Base-by-base conservation (phyloP, 345 rosid genomes). In the Citrus sp. region DNA sequence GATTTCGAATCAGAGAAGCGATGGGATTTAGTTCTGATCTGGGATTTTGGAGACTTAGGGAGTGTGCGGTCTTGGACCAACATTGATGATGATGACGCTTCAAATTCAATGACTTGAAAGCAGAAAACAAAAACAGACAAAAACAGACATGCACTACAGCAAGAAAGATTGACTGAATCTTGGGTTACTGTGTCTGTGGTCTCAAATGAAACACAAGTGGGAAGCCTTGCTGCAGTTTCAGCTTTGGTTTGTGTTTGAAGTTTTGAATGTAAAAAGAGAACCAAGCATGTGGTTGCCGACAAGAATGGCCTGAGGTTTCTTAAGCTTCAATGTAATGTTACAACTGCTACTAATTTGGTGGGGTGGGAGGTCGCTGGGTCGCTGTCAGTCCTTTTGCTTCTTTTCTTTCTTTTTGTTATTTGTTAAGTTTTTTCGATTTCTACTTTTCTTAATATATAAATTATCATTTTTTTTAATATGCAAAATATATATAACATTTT, bases 41-140 rank as follows among this genome's bases (percentile, higher is more conserved):
- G 87, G 84, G 89, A 67, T 77, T 94, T 91, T 18, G 89, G 85
- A 60, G 91, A 81, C 58, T 88, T 87, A 1, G 88, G 78, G 35
- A 75, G 65, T 34, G 80, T 80, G 27, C 94, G 93, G 81, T 90
- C 97, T 81, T 91, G 99, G 88, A 95, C 97, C 88, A 95, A 88
- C 99, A 95, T 95, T 82, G 84, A 62, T 40, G 13, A 40, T 2
- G 46, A 40, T 2, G 46, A 40, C 3, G 46, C 46, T 40, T 40
- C 46, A 40, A 79, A 76, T 67, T 67, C 28, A 12, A 76, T 28
- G 80, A 67, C 3, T 35, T 30, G 75, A 78, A 70, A 70, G 66
- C 27, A 34, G 40, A 38, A 34, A 40, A 68, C 21, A 38, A 38
- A 38, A 6, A n/a, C 51, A 40, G 46, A 40, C 46, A 56, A 56